phyloP scores from a whole-genome alignment of 2,329 filamentous ascomycete species.

The Exserohilum turcica region DNA sequence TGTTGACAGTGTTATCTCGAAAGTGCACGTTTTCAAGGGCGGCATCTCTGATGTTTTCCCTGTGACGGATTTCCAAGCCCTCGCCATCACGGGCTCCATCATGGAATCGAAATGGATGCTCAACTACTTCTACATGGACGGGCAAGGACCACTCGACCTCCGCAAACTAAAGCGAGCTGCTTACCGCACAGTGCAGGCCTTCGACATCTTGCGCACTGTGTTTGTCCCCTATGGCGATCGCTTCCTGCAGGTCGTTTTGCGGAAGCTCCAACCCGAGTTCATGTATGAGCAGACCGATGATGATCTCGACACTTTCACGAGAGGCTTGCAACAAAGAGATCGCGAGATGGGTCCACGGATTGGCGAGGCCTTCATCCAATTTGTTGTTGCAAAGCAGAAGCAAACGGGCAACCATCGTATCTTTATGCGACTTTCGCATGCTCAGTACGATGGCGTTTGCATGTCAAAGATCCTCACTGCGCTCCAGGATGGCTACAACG shows the following conservation, averaged over 20 bases:
- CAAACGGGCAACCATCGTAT: conserved; percentile 36
- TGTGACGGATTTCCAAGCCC: conserved; percentile 42
- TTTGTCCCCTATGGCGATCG: conserved; percentile 43
- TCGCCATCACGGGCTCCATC: conserved; percentile 42
- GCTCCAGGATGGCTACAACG: conserved; percentile 41
- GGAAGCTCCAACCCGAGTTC: conserved; percentile 41
- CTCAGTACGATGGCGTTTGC: conserved; percentile 44
- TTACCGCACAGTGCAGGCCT: conserved; percentile 40
- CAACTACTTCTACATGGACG: conserved; percentile 44
- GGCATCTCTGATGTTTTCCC: conserved; percentile 43
- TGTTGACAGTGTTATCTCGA: conserved; percentile 44
- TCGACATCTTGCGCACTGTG: conserved; percentile 44
- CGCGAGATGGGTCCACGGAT: conserved; percentile 37
- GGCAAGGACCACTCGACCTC: conserved; percentile 37
- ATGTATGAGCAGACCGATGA: conserved; percentile 38
- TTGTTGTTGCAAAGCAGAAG: conserved; percentile 41
- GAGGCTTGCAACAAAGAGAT: conserved; percentile 35
- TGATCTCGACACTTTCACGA: conserved; percentile 37
- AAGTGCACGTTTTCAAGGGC: conserved; percentile 44
- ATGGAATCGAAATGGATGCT: conserved; percentile 45
- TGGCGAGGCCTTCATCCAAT: conserved; percentile 41
- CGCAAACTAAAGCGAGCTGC: conserved; percentile 39
- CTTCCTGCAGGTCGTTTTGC: conserved; percentile 42
- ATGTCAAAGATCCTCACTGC: conserved; percentile 37
- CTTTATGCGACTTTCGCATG: conserved; percentile 43